These are phyloP conservation scores for Prunus yedoensis DNA, from an alignment of 331 rosid genomes.

Conservation along the genomic window DNA sequence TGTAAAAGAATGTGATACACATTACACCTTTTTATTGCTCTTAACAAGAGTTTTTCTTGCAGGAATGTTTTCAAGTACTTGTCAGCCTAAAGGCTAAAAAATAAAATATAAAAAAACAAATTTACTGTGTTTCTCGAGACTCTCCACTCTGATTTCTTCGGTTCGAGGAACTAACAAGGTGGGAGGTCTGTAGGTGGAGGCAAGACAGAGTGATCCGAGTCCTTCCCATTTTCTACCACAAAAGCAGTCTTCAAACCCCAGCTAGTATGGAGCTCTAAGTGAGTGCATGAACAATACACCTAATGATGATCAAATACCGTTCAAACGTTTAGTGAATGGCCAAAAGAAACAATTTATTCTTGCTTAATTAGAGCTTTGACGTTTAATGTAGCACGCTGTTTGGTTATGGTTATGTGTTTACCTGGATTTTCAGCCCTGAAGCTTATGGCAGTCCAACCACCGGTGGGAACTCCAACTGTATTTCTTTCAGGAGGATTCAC, in stretches of 20 bases:
- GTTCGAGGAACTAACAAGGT: conserved; percentile 17
- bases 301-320: not conserved
- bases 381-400: not conserved
- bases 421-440: conserved; percentile 78
- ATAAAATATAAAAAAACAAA: no score
- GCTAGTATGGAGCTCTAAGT: conserved; percentile 40
- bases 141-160: not conserved
- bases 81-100: conserved; percentile 3
- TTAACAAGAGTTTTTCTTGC: not conserved
- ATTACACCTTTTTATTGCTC: not conserved
- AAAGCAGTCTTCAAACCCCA: conserved; percentile 46
- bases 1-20: conserved; percentile 1
- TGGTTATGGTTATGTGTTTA: not conserved
- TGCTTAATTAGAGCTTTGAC: not conserved
- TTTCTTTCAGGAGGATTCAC: conserved; percentile 65
- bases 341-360: not conserved
- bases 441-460: conserved; percentile 68
- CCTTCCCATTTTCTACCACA: conserved; percentile 34
- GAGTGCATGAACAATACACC: conserved; percentile 48
- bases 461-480: conserved; percentile 61
- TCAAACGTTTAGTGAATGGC: not conserved
- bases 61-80: not conserved
- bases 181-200: conserved; percentile 46
- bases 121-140: not conserved
- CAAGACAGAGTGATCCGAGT: conserved; percentile 22